Evolutionary conservation across 176 grass and related monocot species (phyloP).

Genomic region (Urochloa ruziziensis): DNA sequence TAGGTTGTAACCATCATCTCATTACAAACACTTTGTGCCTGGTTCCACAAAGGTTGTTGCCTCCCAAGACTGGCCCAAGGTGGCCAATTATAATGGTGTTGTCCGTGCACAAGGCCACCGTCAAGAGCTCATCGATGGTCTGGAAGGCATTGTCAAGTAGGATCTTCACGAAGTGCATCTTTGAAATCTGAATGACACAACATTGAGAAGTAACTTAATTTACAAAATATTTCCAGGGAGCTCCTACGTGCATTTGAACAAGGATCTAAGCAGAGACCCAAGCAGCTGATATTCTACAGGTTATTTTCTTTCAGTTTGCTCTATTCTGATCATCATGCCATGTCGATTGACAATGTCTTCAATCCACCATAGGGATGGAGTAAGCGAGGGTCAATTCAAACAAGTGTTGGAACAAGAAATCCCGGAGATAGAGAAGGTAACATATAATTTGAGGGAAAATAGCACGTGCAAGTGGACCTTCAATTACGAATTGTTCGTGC

Average conservation of each 20-base stretch:
- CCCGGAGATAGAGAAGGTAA: conserved; percentile 59
- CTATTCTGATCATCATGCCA: background rate
- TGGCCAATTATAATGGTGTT: conserved; percentile 61
- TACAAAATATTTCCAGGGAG: conserved; percentile 42
- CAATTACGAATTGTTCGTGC: background rate
- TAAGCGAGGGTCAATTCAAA: conserved; percentile 78
- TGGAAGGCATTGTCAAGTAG: conserved; percentile 50
- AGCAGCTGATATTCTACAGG: conserved; percentile 76
- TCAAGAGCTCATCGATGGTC: conserved; percentile 51
- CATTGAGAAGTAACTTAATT: background rate
- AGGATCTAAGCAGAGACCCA: conserved; percentile 29
- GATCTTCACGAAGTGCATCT: background rate
- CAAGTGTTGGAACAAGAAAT: conserved; percentile 67
- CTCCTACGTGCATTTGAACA: conserved; percentile 49
- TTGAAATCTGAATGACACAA: background rate
- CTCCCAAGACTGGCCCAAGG: conserved; percentile 72
- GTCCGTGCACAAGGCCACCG: conserved; percentile 46
- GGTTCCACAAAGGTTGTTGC: conserved; percentile 68
- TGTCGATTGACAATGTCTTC: background rate
- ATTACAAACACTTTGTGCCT: background rate
- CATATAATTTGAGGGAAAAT: background rate
- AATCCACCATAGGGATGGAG: conserved; percentile 52
- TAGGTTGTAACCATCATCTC: background rate
- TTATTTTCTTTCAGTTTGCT: background rate
- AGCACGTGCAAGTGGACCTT: background rate